Evolutionary conservation across 1,284 basidiomycete genomes (phyloP), one percentile per base, ranked within the genome.

Genomic region (Singerocomus inundabilis): DNA sequence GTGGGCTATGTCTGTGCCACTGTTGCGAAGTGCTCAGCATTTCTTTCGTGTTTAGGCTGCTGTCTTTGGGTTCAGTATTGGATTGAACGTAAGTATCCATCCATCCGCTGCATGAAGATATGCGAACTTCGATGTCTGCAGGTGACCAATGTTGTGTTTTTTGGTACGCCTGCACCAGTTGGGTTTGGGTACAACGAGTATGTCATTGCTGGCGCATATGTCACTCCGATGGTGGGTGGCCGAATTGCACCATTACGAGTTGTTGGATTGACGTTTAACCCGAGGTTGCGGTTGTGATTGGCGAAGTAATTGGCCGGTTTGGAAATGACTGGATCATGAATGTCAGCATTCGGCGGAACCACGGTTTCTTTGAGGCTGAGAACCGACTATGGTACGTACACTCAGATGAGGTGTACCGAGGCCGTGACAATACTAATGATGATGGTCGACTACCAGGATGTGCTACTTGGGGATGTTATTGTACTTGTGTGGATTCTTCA

Each of bases 291-390:
- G 79, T 82, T 5, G 46, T 88, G n/a, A 63, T 89, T 38, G 88
- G 87, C 35, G 85, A 90, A 62, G 24, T 88, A 1, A 60, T 80
- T 6, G 87, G 86, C 32, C 76, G 83, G 15, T 89, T 78, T 57
- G 60, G 76, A 52, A 88, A 88, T 57, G 86, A 89, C 52, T 81
- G 75, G 72, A 78, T 87, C 37, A 80, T 82, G 74, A 77, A 76
- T 53, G 39, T 64, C n/a, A 75, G 71, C 45, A 79, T 85, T 57
- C 70, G 74, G 41, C 70, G 79, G 16, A 84, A 86, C 62, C 71
- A 74, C 0, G 86, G 86, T 55, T 80, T 89, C 30, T 88, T 88
- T 65, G 79, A 84, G 57, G 82, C 87, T 5, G 85, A 88, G 62
- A 77, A 68, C 56, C 81, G 85, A 34, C 70, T 87, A 8, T 86